Base-by-base conservation (phyloP, 2,329 filamentous ascomycete genomes). In the Aspergillus spinulosporus region DNA sequence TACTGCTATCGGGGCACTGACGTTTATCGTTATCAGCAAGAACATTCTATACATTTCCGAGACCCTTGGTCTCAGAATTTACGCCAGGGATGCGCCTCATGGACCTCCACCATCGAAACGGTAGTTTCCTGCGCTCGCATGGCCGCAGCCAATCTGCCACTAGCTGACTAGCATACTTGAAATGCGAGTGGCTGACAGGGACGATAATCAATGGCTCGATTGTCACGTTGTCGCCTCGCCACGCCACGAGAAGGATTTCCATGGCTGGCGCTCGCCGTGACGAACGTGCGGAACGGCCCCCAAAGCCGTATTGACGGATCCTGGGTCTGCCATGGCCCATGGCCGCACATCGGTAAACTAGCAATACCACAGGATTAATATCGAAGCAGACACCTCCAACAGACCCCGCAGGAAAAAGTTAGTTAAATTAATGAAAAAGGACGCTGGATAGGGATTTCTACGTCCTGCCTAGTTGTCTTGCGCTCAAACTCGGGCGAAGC, bases 231-330 rank as follows among this genome's bases (percentile, higher is more conserved):
- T 29, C 36, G 47, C 26, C 26, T 28, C 26, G 26, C 26, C 26
- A 28, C 26, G 26, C 48, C 34, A 39, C n/a, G n/a, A 42, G 39
- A 21, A 42, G 39, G 15, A 21, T 42, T 21, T 42, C 14, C 14
- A 12, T 14, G 7, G 26, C 34, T 36, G 34, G 8, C 34, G 8
- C 34, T 42, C n/a, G 39, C 39, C 9, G 39, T 42, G 14, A 42
- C 39, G 39, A 28, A 42, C 40, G 37, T 52, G 40, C 49, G 42
- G 44, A 43, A 21, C 26, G 49, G 40, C 40, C 49, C 49, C 40
- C 42, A 45, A 45, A 36, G 32, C 48, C 32, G 11, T 12, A 36
- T 36, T 8, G 11, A 36, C 32, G 4, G 32, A 36, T 36, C 32
- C 7, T 36, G 32, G 32, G 32, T 36, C 32, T 28, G 26, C 26